These are phyloP conservation scores for Mucor circinelloides DNA, from an alignment of 371 early-diverging fungal species.

Conservation along the genomic window DNA sequence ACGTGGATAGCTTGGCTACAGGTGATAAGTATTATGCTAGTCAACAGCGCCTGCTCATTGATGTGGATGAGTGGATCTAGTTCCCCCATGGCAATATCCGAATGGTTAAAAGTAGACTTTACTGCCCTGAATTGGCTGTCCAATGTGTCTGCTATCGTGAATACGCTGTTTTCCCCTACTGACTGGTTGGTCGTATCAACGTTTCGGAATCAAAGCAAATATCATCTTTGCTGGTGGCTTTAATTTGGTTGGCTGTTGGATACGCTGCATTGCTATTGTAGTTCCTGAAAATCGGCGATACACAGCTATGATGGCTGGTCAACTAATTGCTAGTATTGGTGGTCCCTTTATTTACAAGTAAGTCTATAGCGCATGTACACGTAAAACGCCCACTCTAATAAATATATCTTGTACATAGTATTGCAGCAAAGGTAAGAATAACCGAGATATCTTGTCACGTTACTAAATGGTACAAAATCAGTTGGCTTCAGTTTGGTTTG, in stretches of 20 bases:
- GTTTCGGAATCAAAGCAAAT: slow-evolving; percentile 36
- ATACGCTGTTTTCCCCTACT: slow-evolving; percentile 32
- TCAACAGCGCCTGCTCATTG: slow-evolving; percentile 26
- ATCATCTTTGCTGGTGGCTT: slow-evolving; percentile 23
- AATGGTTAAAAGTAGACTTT: slow-evolving; percentile 33
- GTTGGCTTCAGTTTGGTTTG: slow-evolving; percentile 30
- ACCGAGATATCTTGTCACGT: not conserved
- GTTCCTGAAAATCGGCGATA: slow-evolving; percentile 20
- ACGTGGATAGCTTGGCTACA: slow-evolving; percentile 27
- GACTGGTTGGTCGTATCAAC: slow-evolving; percentile 40
- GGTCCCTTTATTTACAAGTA: slow-evolving; percentile 30
- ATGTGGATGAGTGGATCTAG: slow-evolving; percentile 41
- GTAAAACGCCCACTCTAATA: not conserved
- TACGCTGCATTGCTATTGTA: slow-evolving; percentile 21
- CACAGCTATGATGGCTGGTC: slow-evolving; percentile 19
- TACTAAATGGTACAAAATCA: not conserved
- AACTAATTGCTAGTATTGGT: slow-evolving; percentile 20
- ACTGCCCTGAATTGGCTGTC: slow-evolving; percentile 42
- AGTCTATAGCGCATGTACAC: not conserved
- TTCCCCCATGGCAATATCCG: slow-evolving; percentile 23
- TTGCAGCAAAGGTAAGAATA: slow-evolving; percentile 23
- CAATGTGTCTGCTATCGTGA: slow-evolving; percentile 36
- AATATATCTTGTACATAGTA: slow-evolving; percentile 2
- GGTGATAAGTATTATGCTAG: slow-evolving; percentile 18
- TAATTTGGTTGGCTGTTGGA: slow-evolving; percentile 26